Base-by-base conservation (phyloP, 495 filamentous ascomycete species). In the Wilcoxina mikolae region DNA sequence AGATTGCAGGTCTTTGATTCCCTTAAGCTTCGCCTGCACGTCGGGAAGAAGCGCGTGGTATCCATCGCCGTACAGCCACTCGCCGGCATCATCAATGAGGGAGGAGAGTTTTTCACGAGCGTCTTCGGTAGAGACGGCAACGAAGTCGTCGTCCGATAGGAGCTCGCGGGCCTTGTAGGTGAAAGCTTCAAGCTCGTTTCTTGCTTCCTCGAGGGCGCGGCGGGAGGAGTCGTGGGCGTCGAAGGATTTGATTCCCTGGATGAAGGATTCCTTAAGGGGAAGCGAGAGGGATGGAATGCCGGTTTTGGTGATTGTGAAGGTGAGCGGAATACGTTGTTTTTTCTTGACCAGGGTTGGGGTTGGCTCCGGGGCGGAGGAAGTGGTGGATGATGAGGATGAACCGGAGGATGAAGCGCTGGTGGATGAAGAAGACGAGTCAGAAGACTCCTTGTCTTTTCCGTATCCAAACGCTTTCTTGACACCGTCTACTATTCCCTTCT, bases 401-500 rank as follows among this genome's bases (percentile, higher is more conserved):
- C 67, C 52, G 62, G 60, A 33, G 64, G 61, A 29, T 25, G 66
- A 65, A 17, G 62, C 44, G 51, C 67, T 64, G 27, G 65, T 67
- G 17, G 55, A 56, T 18, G 56, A 56, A 4, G 72, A 66, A 0
- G 74, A 73, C 0, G 75, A 71, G 5, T 73, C 64, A 23, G 76
- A 71, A 22, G 73, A 69, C 55, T 77, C 80, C 59, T 94, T 89
- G 72, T 90, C 85, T 56, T 79, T 80, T 5, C 91, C 91, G 61
- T 95, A 84, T 15, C 93, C 93, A 63, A 98, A 90, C 56, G 94
- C 79, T 53, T 83, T 87, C 73, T 99, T 99, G 65, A 96, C 84
- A 38, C 85, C 85, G 60, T 95, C 93, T 33, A 89, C 79, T 27
- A 96, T 75, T 47, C 84, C 80, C 31, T 79, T 84, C 64, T 84